Evolutionary conservation across 164 flowering plant species (phyloP), one percentile per base, ranked within the genome.

Genomic region (Berberis thunbergii): DNA sequence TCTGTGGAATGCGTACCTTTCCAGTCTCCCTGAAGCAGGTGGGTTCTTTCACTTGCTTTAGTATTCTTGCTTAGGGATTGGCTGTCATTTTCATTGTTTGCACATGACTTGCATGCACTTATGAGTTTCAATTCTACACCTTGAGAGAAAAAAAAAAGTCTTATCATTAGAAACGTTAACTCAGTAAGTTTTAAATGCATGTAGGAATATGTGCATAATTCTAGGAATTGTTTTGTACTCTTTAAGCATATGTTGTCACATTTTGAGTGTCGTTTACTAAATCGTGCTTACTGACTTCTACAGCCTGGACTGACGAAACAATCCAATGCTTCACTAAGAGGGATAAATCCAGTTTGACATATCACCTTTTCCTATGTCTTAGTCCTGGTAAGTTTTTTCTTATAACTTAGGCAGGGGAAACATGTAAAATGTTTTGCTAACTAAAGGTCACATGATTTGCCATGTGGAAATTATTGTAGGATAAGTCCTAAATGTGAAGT

Each of bases 21-120:
- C 98, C 98, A 0, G 81, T 91, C 41, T 87, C 96, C n/a, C 63
- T 91, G 65, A 91, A 91, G 74, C 94, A 87, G 89, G 98, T 88
- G 46, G 4, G 60, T 26, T 41, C 58, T 49, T 42, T 11, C 1
- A 48, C 10, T 48, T 48, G 50, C 41, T 56, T 38, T 56, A 11
- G 41, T 56, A 56, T 56, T 57, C 54, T 10, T 10, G 13, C 3
- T 7, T 4, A 10, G 54, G n/a, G 3, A 11, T 52, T 9, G 4
- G 3, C 26, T 26, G 26, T 26, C 26, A 26, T 26, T 26, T 26
- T 26, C 26, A 26, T 26, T 26, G 26, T 26, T 26, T 26, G 26
- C 26, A 26, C 26, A 26, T 26, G 26, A 26, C 26, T 26, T 26
- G 26, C 26, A 26, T 26, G 26, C 26, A 26, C 26, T 26, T 26